Conservation (phyloP, 1,284 basidiomycete species). For the Chalciporus piperatoides region DNA sequence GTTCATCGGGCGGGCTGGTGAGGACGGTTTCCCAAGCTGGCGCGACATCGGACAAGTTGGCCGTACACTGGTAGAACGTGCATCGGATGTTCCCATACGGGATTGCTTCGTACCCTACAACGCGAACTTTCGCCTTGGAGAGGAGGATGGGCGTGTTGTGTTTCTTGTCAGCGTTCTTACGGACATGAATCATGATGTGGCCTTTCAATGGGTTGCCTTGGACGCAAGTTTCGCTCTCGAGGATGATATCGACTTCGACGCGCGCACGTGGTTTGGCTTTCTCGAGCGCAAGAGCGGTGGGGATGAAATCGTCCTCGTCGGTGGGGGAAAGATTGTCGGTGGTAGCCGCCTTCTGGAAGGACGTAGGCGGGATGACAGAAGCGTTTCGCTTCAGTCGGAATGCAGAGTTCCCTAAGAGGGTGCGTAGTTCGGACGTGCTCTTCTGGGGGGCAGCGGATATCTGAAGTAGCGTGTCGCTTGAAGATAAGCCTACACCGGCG, state of each 20-base stretch:
- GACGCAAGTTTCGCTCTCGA: constrained; percentile 76
- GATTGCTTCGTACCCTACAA: constrained; percentile 86
- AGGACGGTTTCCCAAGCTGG: constrained; percentile 46
- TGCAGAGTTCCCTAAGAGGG: constrained; percentile 57
- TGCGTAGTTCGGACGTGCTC: constrained; percentile 53
- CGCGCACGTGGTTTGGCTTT: constrained; percentile 67
- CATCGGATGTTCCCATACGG: constrained; percentile 61
- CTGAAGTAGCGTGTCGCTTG: constrained; percentile 53
- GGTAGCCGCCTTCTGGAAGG: constrained; percentile 9
- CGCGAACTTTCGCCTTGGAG: constrained; percentile 76
- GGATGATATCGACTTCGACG: constrained; percentile 80
- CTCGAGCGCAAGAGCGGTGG: constrained; percentile 46
- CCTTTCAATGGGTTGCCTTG: constrained; percentile 82
- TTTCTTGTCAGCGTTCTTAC: constrained; percentile 56
- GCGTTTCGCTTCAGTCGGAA: constrained; percentile 55
- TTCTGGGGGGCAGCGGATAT: constrained; percentile 43
- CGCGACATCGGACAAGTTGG: constrained; percentile 55
- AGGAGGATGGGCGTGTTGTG: constrained; percentile 53
- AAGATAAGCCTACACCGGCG: constrained; percentile 31
- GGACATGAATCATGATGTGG: constrained; percentile 66
- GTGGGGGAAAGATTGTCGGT: constrained; percentile 6
- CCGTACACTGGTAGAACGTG: constrained; percentile 82
- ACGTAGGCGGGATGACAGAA: constrained; percentile 36
- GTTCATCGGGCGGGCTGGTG: constrained; percentile 54
- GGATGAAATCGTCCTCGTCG: constrained; percentile 19